phyloP scores from a whole-genome alignment of 768 basidiomycete species.

The Russula earlei region DNA sequence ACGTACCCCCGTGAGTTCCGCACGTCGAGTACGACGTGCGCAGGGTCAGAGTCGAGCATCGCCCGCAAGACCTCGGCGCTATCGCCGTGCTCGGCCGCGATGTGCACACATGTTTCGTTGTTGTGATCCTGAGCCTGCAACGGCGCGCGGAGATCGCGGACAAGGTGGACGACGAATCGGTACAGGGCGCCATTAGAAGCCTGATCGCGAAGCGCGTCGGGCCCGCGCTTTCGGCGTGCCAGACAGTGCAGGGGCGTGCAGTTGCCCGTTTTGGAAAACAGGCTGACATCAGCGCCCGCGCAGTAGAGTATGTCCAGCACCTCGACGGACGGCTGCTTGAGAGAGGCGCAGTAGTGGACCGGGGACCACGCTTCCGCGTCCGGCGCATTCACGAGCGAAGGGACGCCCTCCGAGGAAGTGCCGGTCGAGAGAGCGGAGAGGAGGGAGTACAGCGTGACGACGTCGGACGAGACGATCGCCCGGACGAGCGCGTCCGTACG shows the following conservation, averaged over 20 bases:
- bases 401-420: constrained; percentile 26
- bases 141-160: constrained; percentile 60
- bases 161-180: constrained; percentile 55
- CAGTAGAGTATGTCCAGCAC: constrained; percentile 63
- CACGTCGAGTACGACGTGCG: constrained; percentile 44
- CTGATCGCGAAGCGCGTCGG: constrained; percentile 16
- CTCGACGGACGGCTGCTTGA: constrained; percentile 44
- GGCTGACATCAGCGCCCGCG: constrained; percentile 64
- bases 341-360: constrained; percentile 59
- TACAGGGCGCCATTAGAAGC: constrained; percentile 28
- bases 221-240: constrained; percentile 18
- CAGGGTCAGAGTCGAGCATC: constrained; percentile 56
- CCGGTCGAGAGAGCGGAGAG: constrained; percentile 37
- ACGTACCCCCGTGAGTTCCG: constrained; percentile 66
- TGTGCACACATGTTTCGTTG: constrained; percentile 71
- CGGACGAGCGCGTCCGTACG: constrained; percentile 46
- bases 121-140: constrained; percentile 54
- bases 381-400: constrained; percentile 53
- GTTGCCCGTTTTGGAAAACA: constrained; percentile 36
- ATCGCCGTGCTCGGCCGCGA: constrained; percentile 66
- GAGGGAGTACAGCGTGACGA: constrained; percentile 42
- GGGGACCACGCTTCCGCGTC: constrained; percentile 65
- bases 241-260: constrained; percentile 22
- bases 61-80: constrained; percentile 54
- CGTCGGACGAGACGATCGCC: constrained; percentile 41